Evolutionary conservation across 1,284 basidiomycete genomes (phyloP).

Genomic region (Cryptococcus sp.): DNA sequence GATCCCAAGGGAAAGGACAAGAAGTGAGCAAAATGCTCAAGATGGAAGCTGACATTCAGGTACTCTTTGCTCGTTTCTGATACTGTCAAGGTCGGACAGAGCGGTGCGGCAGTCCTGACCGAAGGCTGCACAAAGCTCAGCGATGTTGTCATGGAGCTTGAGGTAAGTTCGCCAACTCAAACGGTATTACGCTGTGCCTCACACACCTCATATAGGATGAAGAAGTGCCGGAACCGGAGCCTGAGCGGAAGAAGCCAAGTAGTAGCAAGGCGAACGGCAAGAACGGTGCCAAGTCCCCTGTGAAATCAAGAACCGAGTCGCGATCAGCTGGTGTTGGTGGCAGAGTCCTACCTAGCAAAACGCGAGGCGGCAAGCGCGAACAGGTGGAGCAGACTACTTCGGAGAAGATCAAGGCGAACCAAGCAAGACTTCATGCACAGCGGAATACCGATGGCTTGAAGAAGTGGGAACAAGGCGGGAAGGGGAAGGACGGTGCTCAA

Average conservation of each 20-base stretch:
- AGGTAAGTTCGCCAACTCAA: conserved; percentile 32
- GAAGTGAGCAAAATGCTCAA: conserved; percentile 60
- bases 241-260: conserved; percentile 59
- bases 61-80: conserved; percentile 90
- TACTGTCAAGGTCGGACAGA: conserved; percentile 76
- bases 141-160: conserved; percentile 84
- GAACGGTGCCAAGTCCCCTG: conserved; percentile 11
- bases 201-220: conserved; percentile 19
- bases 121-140: conserved; percentile 79
- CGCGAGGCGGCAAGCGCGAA: conserved; percentile 71
- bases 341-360: conserved; percentile 81
- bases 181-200: neutral
- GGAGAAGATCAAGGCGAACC: conserved; percentile 80
- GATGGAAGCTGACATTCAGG: conserved; percentile 52
- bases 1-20: conserved; percentile 69
- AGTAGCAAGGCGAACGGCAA: conserved; percentile 58
- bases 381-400: conserved; percentile 70
- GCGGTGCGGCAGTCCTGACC: conserved; percentile 72
- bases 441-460: conserved; percentile 81
- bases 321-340: conserved; percentile 61
- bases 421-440: conserved; percentile 76
- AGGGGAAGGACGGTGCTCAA: conserved; percentile 64
- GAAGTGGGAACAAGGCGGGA: conserved; percentile 66
- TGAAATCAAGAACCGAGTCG: conserved; percentile 38
- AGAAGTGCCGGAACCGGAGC: conserved; percentile 49